Conservation (phyloP, 2,329 filamentous ascomycete genomes). For the Pseudocercospora macadamiae region DNA sequence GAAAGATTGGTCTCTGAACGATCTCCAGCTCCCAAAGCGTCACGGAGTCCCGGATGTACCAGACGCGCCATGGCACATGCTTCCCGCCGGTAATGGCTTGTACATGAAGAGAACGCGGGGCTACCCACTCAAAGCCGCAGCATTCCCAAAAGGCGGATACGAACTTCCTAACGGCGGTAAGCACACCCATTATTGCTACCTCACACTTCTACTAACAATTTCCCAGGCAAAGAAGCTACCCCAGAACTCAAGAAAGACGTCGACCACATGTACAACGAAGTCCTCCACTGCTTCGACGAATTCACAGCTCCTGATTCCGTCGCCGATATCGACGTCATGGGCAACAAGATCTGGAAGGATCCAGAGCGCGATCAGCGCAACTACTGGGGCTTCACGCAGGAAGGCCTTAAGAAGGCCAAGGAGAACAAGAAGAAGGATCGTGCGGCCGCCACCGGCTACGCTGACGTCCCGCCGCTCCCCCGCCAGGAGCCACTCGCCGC, state of each 20-base stretch:
- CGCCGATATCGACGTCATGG: slow-evolving; percentile 36
- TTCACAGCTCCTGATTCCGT: slow-evolving; percentile 33
- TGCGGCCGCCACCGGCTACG: slow-evolving; percentile 27
- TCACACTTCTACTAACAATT: slow-evolving; percentile 2
- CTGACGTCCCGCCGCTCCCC: slow-evolving; percentile 20
- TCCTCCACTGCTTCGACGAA: slow-evolving; percentile 33
- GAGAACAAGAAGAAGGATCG: slow-evolving; percentile 23
- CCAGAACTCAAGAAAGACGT: slow-evolving; percentile 29
- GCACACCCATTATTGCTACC: background rate
- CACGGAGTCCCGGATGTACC: slow-evolving; percentile 34
- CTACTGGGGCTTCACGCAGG: slow-evolving; percentile 35
- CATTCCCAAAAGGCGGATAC: slow-evolving; percentile 33
- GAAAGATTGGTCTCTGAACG: too few species aligned
- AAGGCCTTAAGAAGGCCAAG: slow-evolving; percentile 30
- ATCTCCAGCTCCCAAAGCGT: slow-evolving; percentile 23
- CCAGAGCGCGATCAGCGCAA: slow-evolving; percentile 35
- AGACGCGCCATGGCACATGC: slow-evolving; percentile 34
- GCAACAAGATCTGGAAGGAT: slow-evolving; percentile 38
- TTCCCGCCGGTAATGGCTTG: slow-evolving; percentile 38
- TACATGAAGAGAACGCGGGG: slow-evolving; percentile 34
- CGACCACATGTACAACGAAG: slow-evolving; percentile 27
- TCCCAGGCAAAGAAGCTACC: slow-evolving; percentile 25
- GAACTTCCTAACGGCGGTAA: slow-evolving; percentile 28
- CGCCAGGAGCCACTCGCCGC: background rate
- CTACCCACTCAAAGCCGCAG: slow-evolving; percentile 32